These are phyloP conservation scores for Phytophthora rubi DNA, from an alignment of 352 stramenopile genomes.

Conservation along the genomic window DNA sequence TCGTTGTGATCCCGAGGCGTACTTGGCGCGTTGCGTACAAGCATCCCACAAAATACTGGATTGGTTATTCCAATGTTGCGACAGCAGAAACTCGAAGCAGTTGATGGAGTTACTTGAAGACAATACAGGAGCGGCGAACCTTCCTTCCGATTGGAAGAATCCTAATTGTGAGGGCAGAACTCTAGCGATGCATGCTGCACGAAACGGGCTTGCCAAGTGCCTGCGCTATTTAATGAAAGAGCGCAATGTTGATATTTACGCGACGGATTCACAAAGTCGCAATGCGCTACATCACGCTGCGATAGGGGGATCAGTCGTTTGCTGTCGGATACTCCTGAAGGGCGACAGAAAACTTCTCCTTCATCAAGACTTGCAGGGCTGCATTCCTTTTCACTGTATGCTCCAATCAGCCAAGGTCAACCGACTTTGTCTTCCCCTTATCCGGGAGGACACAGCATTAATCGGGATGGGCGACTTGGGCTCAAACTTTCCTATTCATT, in stretches of 20 bases:
- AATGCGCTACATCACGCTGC: conserved; percentile 68
- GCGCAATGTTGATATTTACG: conserved; percentile 54
- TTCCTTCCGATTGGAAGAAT: conserved; percentile 45
- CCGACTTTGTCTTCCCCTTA: conserved; percentile 47
- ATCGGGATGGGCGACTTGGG: conserved; percentile 53
- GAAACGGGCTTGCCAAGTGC: conserved; percentile 44
- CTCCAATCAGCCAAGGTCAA: conserved; percentile 57
- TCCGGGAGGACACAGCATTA: conserved; percentile 42
- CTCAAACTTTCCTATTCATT: conserved; percentile 65
- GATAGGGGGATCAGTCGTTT: conserved; percentile 40
- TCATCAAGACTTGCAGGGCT: conserved; percentile 59
- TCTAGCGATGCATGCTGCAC: conserved; percentile 61
- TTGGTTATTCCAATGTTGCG: conserved; percentile 78
- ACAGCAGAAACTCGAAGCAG: conserved; percentile 59
- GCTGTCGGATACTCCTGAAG: conserved; percentile 50
- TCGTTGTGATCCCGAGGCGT: conserved; percentile 52
- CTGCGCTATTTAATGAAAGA: conserved; percentile 53
- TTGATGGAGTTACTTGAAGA: conserved; percentile 56
- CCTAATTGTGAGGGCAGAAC: conserved; percentile 40
- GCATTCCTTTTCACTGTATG: conserved; percentile 67
- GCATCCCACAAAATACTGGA: conserved; percentile 42
- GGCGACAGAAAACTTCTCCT: conserved; percentile 48
- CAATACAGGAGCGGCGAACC: conserved; percentile 31
- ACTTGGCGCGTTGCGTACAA: conserved; percentile 31
- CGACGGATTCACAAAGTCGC: conserved; percentile 49